Conservation (phyloP, 768 basidiomycete genomes). For the Naganishia onofrii region DNA sequence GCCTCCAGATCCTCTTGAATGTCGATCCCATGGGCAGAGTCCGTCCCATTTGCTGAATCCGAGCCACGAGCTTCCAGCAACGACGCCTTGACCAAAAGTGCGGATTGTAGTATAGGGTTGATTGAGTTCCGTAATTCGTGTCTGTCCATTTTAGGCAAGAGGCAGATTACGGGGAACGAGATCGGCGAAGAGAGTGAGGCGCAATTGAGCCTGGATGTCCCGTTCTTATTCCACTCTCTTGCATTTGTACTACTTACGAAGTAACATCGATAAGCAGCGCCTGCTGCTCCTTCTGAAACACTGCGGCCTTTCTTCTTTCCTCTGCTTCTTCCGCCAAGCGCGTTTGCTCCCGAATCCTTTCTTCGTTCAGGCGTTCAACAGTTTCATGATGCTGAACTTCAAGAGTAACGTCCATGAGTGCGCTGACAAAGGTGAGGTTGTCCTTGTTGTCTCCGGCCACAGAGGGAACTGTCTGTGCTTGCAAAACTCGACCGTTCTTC, state of each 20-base stretch:
- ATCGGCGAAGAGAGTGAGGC: background rate
- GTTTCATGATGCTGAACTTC: slow-evolving; percentile 17
- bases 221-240: background rate
- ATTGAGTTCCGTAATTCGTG: slow-evolving; percentile 30
- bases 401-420: slow-evolving; percentile 27
- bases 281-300: slow-evolving; percentile 29
- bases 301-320: slow-evolving; percentile 23
- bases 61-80: slow-evolving; percentile 10
- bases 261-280: slow-evolving; percentile 25
- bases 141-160: background rate
- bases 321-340: slow-evolving; percentile 23
- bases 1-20: slow-evolving; percentile 32
- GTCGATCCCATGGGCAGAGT: background rate
- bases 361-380: slow-evolving; percentile 21
- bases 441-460: background rate
- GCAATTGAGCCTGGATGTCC: background rate
- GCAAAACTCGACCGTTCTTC: slow-evolving; percentile 27
- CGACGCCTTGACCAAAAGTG: slow-evolving; percentile 19
- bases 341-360: slow-evolving; percentile 4
- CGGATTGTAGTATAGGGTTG: slow-evolving; percentile 29
- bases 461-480: slow-evolving; percentile 13
- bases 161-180: background rate
- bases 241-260: background rate
- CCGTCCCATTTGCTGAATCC: background rate
- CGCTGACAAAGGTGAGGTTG: slow-evolving; percentile 15